These are phyloP conservation scores for Penicillium turbatum DNA, from an alignment of 495 filamentous ascomycete species.

Conservation along the genomic window DNA sequence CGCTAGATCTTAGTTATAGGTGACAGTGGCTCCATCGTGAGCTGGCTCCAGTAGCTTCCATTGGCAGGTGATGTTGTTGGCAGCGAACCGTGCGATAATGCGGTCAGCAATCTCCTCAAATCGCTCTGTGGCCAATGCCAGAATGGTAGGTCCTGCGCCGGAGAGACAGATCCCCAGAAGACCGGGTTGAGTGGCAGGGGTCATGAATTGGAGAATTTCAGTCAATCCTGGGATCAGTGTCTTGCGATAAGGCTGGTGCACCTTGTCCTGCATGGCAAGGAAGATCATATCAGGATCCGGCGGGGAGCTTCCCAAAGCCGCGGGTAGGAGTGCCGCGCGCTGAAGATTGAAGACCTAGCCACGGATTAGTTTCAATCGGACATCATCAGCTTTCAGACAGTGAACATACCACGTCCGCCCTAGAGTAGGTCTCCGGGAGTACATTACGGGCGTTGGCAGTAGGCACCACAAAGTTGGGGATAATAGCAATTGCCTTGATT, in stretches of 20 bases:
- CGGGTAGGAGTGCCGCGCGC: constrained; percentile 80
- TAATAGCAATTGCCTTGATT: constrained; percentile 92
- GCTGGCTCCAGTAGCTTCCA: constrained; percentile 89
- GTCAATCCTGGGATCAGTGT: constrained; percentile 83
- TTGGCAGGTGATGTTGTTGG: constrained; percentile 68
- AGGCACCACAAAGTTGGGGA: constrained; percentile 88
- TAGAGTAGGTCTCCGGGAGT: constrained; percentile 68
- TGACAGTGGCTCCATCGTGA: constrained; percentile 70
- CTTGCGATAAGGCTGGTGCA: constrained; percentile 92
- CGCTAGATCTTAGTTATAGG: constrained; percentile 18
- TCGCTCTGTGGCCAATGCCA: constrained; percentile 83
- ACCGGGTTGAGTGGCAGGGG: constrained; percentile 76
- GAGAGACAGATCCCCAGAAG: constrained; percentile 89
- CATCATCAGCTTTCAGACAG: background rate
- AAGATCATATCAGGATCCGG: constrained; percentile 93
- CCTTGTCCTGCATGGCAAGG: constrained; percentile 93
- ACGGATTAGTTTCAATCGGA: background rate
- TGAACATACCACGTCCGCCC: constrained; percentile 67
- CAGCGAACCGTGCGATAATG: constrained; percentile 63
- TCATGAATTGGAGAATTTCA: constrained; percentile 84
- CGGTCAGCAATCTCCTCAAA: constrained; percentile 78
- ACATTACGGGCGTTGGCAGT: constrained; percentile 84
- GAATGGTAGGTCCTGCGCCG: constrained; percentile 89
- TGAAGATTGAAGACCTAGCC: constrained; percentile 85
- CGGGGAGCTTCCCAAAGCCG: constrained; percentile 78